Evolutionary conservation across 129 eudicot genomes (phyloP).

Genomic region (Dittrichia graveolens): DNA sequence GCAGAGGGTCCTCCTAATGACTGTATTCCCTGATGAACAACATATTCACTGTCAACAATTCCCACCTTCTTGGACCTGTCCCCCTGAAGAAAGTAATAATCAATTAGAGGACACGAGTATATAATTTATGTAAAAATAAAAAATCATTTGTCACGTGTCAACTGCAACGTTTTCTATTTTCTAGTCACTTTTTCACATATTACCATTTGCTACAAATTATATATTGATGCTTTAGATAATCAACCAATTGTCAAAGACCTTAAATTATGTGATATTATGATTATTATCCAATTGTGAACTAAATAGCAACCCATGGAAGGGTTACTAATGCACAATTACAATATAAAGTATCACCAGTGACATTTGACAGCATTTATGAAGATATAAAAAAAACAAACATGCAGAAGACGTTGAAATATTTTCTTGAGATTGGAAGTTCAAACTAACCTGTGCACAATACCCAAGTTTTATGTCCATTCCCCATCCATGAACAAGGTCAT

Average conservation of each 20-base stretch:
- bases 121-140: not conserved
- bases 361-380: not conserved
- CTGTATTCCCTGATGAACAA: slow-evolving; percentile 85
- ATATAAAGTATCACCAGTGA: not conserved
- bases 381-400: slow-evolving; percentile 10
- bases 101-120: not conserved
- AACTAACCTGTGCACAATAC: slow-evolving; percentile 92
- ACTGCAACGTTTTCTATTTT: not conserved
- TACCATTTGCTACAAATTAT: not conserved
- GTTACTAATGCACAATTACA: too few species aligned
- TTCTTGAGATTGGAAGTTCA: not conserved
- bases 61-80: slow-evolving; percentile 79
- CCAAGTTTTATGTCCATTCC: slow-evolving; percentile 98
- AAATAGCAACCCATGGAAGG: too few species aligned
- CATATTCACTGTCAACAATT: slow-evolving; percentile 75
- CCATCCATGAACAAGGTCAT: slow-evolving; percentile 99
- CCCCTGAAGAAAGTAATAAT: slow-evolving; percentile 49
- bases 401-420: not conserved
- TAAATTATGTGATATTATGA: too few species aligned
- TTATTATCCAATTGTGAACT: too few species aligned
- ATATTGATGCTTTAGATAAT: too few species aligned
- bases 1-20: slow-evolving; percentile 84
- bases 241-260: too few species aligned
- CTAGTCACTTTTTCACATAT: not conserved
- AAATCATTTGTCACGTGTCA: not conserved